These are phyloP conservation scores for Chlamydomonas sphaeroides DNA, from an alignment of 139 green algal genomes.

Conservation along the genomic window DNA sequence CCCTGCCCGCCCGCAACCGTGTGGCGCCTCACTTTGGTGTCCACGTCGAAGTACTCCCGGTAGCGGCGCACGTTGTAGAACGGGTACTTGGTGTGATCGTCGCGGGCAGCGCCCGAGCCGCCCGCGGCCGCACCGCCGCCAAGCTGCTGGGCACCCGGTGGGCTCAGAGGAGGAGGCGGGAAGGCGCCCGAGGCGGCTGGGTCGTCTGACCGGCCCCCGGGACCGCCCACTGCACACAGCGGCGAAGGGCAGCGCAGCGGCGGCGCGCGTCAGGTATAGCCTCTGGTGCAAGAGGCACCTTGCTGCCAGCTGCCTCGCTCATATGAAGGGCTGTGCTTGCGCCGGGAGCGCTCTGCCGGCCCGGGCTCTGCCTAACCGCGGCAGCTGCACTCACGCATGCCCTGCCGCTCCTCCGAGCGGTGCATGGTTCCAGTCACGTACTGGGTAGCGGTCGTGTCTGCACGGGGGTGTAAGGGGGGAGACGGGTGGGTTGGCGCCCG, in stretches of 20 bases:
- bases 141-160: no score
- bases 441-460: constrained; percentile 30
- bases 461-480: no score
- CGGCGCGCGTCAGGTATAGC: no score
- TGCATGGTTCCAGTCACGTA: constrained; percentile 21
- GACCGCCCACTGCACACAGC: not conserved
- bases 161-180: no score
- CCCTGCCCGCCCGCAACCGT: no score
- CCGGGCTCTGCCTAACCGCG: no score
- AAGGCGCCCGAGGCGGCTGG: not conserved
- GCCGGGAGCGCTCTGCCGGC: no score
- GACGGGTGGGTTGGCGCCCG: no score
- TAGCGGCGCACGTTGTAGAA: constrained; percentile 85
- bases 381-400: constrained; percentile 1
- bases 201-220: constrained; percentile 19
- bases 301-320: no score
- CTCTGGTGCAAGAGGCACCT: no score
- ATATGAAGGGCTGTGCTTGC: no score
- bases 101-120: not conserved
- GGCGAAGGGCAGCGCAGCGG: no score
- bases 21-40: constrained; percentile 83
- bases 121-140: not conserved
- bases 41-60: constrained; percentile 83
- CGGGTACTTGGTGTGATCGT: constrained; percentile 56
- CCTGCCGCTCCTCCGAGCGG: constrained; percentile 15